Conservation (phyloP, 1,139 yeast species). For the Scheffersomyces stambukii region DNA sequence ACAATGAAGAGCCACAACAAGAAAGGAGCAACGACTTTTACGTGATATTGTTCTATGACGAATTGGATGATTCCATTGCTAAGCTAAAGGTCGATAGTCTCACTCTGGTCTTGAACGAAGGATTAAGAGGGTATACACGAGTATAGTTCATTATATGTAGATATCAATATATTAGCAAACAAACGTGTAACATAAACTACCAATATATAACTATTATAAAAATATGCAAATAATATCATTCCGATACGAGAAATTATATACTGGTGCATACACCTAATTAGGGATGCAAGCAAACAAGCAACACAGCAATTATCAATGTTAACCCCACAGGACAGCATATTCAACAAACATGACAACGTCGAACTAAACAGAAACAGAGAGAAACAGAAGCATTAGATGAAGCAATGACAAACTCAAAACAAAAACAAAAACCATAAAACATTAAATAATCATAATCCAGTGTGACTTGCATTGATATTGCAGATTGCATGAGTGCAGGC, state of each 20-base stretch:
- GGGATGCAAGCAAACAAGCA: slow-evolving; percentile 1
- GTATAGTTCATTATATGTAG: neutral
- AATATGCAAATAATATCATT: neutral
- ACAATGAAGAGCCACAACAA: no score
- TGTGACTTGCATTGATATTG: no score
- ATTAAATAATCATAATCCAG: no score
- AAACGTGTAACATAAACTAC: neutral
- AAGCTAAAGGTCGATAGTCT: slow-evolving; percentile 40
- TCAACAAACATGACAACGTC: no score
- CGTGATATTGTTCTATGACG: slow-evolving; percentile 30
- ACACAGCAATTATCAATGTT: no score
- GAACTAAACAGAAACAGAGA: slow-evolving; percentile 1
- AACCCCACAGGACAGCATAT: no score
- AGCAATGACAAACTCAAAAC: no score
- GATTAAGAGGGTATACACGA: slow-evolving; percentile 26
- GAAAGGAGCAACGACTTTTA: slow-evolving; percentile 18
- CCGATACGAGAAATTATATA: neutral
- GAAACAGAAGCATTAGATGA: neutral
- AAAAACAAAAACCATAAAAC: no score
- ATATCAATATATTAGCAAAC: slow-evolving; percentile 1
- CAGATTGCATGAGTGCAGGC: neutral
- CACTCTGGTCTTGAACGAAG: slow-evolving; percentile 24
- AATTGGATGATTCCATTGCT: slow-evolving; percentile 36
- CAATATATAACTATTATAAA: neutral
- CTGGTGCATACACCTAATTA: neutral